Evolutionary conservation across 495 filamentous ascomycete species (phyloP), one percentile per base, ranked within the genome.

Genomic region (Penicillium nucicola): DNA sequence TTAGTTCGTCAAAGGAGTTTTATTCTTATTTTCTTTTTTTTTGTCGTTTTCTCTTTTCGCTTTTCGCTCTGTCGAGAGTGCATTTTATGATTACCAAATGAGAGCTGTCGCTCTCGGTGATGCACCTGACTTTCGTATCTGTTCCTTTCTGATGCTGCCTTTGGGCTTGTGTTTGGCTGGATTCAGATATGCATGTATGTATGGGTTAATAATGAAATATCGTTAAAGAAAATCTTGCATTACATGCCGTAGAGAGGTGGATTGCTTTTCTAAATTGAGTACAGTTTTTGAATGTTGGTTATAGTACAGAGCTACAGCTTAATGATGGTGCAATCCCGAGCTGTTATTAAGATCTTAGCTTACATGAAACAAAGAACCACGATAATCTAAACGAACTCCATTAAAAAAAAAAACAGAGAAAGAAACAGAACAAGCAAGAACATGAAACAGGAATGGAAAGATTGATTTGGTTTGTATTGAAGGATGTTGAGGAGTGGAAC

Each of bases 1-100:
- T n/a, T 28, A 28, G n/a, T 8, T 28, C 25, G 44, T 45, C 50
- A 40, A 33, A 40, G 56, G 43, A 42, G 51, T 58, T 54, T 23
- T 35, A 32, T 32, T 25, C 43, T 46, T 33, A 13, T 42, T 13
- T 34, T 42, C 30, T 19, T 42, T 50, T 54, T 15, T 47, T 25
- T 19, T 45, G 18, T 25, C n/a, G n/a, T n/a, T n/a, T n/a, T n/a
- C n/a, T n/a, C n/a, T n/a, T n/a, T n/a, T n/a, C n/a, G n/a, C n/a
- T n/a, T n/a, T n/a, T n/a, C n/a, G n/a, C 20, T 22, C 5, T 22
- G 2, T 22, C 20, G 17, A 11, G 25, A 18, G 1, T 52, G 23
- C 23, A 25, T 32, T 22, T 23, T 31, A 10, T 15, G 33, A 19
- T 25, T 9, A n/a, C 14, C 19, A 35, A 23, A 12, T 2, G 31